Percentiles rank a stretch among this genome's conserved stretches.
phyloP scores from a whole-genome alignment of 2,329 filamentous ascomycete genomes.

The Colletotrichum coccodes region DNA sequence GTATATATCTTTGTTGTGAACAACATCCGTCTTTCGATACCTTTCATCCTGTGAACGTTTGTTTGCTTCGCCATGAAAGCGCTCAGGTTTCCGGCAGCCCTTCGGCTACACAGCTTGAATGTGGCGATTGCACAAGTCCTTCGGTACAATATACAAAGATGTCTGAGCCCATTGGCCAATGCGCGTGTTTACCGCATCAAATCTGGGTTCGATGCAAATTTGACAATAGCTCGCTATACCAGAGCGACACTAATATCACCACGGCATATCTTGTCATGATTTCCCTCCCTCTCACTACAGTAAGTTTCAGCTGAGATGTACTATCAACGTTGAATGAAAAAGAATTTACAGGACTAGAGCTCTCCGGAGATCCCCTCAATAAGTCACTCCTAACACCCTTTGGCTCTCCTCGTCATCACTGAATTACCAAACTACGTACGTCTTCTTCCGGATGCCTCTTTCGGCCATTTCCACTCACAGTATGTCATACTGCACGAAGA shows the following conservation, averaged over 20 bases:
- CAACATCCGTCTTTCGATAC: too few species aligned
- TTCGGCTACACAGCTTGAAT: not conserved
- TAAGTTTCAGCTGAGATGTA: too few species aligned
- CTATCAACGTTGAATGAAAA: too few species aligned
- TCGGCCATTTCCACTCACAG: slow-evolving; percentile 15
- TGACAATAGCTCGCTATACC: slow-evolving; percentile 10
- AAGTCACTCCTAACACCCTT: not conserved
- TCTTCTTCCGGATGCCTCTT: slow-evolving; percentile 6
- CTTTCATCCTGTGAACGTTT: too few species aligned
- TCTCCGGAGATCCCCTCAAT: not conserved
- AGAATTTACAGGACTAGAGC: not conserved
- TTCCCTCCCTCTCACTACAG: slow-evolving; percentile 16
- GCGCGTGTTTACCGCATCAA: not conserved
- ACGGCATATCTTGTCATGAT: slow-evolving; percentile 22
- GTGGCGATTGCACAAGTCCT: not conserved
- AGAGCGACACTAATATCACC: slow-evolving; percentile 21
- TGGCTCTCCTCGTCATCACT: slow-evolving; percentile 8
- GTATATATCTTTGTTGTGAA: too few species aligned
- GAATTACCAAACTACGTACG: not conserved
- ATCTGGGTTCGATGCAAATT: not conserved
- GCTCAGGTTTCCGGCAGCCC: not conserved
- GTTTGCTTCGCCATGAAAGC: too few species aligned
- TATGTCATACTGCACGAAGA: slow-evolving; percentile 9
- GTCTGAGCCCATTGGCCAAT: not conserved
- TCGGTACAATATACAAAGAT: not conserved